Evolutionary conservation across 2,329 filamentous ascomycete genomes (phyloP), one percentile per base, ranked within the genome.

Genomic region (Thermoascus crustaceus): DNA sequence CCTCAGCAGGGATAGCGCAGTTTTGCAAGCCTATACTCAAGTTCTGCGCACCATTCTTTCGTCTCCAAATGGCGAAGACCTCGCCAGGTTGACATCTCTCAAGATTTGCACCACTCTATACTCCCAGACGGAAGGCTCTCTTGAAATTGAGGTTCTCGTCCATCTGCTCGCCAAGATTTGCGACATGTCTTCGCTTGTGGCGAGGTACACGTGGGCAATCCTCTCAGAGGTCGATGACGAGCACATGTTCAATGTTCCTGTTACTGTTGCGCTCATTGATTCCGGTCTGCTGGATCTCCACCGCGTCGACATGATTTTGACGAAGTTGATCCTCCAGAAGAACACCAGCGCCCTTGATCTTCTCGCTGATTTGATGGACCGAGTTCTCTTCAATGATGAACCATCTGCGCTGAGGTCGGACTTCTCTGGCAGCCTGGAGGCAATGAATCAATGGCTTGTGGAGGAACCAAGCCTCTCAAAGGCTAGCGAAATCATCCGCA

Each of bases 351-450:
- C 83, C 2, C 64, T 95, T 3, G 78, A 86, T 38, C 83, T 94
- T 54, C 71, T 96, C n/a, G 78, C 81, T 34, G 78, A 80, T 27
- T 69, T 95, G 27, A 69, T 94, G 44, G 82, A 91, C 45, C 75
- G 85, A 27, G 76, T 88, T 0, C 66, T 95, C 6, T 73, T 94
- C 32, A 84, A 77, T 46, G 84, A 87, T 31, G 77, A 80, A 29
- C 85, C 86, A 0, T 75, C 82, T 24, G 83, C 82, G 1, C 67
- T 95, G 31, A 83, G 86, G 48, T 80, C 87, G 2, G 87, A 96
- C 61, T 93, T 95, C 52, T 80, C 85, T 5, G 75, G 78, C 42
- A 93, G 85, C 38, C 71, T 94, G 36, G 81, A 89, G 45, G 82
- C 79, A 30, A 79, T 91, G 25, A 88, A 83, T 65, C 67, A 76